Base-by-base conservation (phyloP, 345 rosid species). In the Salix caprea region DNA sequence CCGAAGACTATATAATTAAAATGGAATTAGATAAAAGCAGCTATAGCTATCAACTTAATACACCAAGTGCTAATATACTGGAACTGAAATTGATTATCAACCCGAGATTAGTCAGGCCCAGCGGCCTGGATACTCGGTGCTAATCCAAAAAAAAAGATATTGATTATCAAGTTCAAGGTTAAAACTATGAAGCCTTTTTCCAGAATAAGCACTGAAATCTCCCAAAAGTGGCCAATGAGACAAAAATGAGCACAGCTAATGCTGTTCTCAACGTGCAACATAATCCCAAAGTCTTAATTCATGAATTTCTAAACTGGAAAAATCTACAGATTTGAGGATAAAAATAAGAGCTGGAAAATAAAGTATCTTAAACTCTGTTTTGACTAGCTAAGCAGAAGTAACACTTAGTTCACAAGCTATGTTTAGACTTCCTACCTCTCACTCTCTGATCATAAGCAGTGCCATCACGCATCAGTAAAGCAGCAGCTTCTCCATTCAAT, bases 401-500 rank as follows among this genome's bases (percentile, higher is more conserved):
- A 39, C 21, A 16, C 24, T 54, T 12, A 61, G 54, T 58, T 58
- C 64, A 58, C 64, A 58, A n/a, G 11, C 64, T 9, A n/a, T 58
- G 67, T 36, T 19, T 52, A 37, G 76, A 67, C 36, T 54, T 40
- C 24, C 24, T 87, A 92, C 99, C 98, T 94, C 88, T 96, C 69
- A 94, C 97, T 82, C 89, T 89, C 67, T 82, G 92, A 19, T 96
- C 98, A 84, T 91, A 96, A 76, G 89, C 82, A 73, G 88, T 72
- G 36, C 90, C 93, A 84, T 96, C 98, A 72, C 93, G 98, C 94
- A 92, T 91, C 97, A 92, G 87, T 34, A 96, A 78, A 1, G 98
- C 96, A 86, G 98, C 97, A 79, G 99, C 97, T 80, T 96, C 99
- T 39, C 97, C 98, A 70, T 96, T 94, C 86, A 96, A 88, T 37